Evolutionary conservation across 192 early-diverging fungal genomes (phyloP), one percentile per base, ranked within the genome.

Genomic region (Oehlia diaphana): DNA sequence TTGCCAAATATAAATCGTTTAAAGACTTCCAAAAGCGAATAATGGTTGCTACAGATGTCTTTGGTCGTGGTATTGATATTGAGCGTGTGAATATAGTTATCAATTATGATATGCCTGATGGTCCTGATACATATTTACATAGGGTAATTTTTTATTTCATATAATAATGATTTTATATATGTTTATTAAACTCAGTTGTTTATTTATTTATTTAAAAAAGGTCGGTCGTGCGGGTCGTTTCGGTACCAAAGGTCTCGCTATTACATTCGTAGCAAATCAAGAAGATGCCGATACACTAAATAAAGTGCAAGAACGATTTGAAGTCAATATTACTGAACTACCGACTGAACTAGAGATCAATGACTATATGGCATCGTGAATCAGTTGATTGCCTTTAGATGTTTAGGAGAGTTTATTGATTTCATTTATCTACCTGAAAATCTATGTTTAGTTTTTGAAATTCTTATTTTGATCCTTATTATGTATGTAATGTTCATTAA

Each of bases 41-140:
- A 78, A 93, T 99, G 90, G 96, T 99, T 7, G 96, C 97, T 35
- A 99, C 97, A 21, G 97, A 99, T 81, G 91, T 99, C 76, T 96
- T 99, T 87, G 96, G 96, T 14, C 96, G 97, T 88, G 97, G 97
- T 88, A 96, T 99, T 72, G 97, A 99, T 84, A 94, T 99, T 35
- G 96, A 98, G 81, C 95, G 97, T 81, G 97, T 99, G 66, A 99
- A 99, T 86, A 96, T 99, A 84, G 97, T 99, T 73, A 92, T 99
- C 91, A 99, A 99, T 92, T 99, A 99, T 66, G 97, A 99, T 80
- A 97, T 99, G 83, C 95, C 97, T 28, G 94, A 94, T 77, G 83
- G 85, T 44, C 92, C 96, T 8, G 96, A 97, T 84, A 88, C 93
- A 21, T 99, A 99, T 83, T 90, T 99, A 23, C 97, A 99, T 82